phyloP scores from a whole-genome alignment of 495 filamentous ascomycete genomes.

The Stereocaulon alpinum region DNA sequence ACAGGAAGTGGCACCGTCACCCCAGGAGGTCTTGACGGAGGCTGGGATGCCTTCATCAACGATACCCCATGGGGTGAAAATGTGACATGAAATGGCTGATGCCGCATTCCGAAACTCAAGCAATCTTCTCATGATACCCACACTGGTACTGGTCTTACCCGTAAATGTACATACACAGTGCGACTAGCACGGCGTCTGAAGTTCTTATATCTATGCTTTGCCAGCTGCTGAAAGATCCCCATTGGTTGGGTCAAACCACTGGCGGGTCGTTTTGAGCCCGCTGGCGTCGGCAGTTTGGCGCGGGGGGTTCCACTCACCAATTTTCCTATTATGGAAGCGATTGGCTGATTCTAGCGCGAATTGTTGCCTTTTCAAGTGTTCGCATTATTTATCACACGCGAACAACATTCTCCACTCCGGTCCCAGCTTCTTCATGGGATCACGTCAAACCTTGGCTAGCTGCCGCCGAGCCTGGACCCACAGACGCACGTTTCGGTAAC shows the following conservation, averaged over 20 bases:
- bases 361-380: too few species aligned
- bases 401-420: background rate
- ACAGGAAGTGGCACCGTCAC: conserved; percentile 23
- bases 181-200: conserved; percentile 4
- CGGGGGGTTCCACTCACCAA: too few species aligned
- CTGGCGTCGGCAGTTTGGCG: background rate
- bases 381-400: background rate
- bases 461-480: background rate
- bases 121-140: background rate
- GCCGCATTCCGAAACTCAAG: background rate
- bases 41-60: conserved; percentile 26
- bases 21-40: conserved; percentile 20
- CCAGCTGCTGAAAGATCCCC: background rate
- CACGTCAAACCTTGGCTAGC: background rate
- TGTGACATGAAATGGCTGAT: conserved; percentile 8
- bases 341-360: too few species aligned
- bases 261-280: too few species aligned
- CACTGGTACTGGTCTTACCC: background rate
- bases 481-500: conserved; percentile 1
- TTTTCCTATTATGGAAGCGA: too few species aligned
- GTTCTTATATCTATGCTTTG: background rate
- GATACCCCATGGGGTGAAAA: conserved; percentile 22
- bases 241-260: too few species aligned
- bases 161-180: background rate
- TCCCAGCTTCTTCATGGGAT: background rate